Evolutionary conservation across 1,284 basidiomycete species (phyloP).

Genomic region (Cryptococcus jaspeensis): DNA sequence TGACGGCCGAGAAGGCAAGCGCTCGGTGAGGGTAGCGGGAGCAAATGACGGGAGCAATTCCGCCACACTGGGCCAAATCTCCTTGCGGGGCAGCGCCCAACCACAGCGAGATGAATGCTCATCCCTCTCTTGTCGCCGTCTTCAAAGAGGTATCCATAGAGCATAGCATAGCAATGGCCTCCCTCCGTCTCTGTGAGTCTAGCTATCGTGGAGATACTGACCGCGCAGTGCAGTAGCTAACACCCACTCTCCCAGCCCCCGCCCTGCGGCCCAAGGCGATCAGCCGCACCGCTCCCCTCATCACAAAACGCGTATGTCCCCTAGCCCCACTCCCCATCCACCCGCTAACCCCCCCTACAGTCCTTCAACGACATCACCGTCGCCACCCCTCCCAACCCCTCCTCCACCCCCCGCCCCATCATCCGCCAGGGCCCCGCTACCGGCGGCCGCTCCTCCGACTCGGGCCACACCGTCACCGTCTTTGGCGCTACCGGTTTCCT

Average conservation of each 20-base stretch:
- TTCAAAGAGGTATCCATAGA: too few species aligned
- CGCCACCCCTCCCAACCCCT: conserved; percentile 20
- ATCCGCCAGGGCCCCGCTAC: conserved; percentile 66
- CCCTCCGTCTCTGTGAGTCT: conserved; percentile 30
- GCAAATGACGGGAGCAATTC: too few species aligned
- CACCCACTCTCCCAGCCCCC: conserved; percentile 19
- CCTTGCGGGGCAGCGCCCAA: too few species aligned
- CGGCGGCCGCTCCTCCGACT: conserved; percentile 80
- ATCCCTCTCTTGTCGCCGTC: too few species aligned
- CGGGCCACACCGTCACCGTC: conserved; percentile 89
- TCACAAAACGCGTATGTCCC: conserved; percentile 9
- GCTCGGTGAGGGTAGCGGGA: too few species aligned
- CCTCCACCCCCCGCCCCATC: conserved; percentile 58
- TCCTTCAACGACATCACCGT: conserved; percentile 47
- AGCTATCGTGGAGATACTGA: too few species aligned
- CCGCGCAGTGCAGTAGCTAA: too few species aligned
- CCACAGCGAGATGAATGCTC: too few species aligned
- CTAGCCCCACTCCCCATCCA: not conserved
- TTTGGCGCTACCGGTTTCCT: conserved; percentile 97
- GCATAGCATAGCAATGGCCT: conserved; percentile 22
- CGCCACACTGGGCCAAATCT: too few species aligned
- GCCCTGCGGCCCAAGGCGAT: conserved; percentile 31
- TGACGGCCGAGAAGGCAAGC: too few species aligned
- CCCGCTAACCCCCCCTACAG: conserved; percentile 18
- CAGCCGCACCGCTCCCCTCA: conserved; percentile 6